Evolutionary conservation across 1,284 basidiomycete species (phyloP).

Genomic region (Cutaneotrichosporon spelunceum): DNA sequence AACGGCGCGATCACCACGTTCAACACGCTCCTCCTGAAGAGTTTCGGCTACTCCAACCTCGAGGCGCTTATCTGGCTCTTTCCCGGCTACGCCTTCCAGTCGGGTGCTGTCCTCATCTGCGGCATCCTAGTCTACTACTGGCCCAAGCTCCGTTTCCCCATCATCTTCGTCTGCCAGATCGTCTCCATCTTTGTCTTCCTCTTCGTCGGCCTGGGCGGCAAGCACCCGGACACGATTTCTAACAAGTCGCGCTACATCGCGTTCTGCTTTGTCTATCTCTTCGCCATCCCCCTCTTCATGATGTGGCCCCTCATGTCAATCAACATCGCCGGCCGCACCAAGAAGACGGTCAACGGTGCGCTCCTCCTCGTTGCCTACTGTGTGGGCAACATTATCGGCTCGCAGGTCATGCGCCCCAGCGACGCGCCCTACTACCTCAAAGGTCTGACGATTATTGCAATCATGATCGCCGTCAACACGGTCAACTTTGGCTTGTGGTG

Average conservation of each 20-base stretch:
- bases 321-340: constrained; percentile 25
- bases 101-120: constrained; percentile 10
- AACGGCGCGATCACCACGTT: constrained; percentile 30
- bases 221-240: constrained; percentile 28
- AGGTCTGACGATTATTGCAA: constrained; percentile 23
- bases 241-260: constrained; percentile 6
- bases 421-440: constrained; percentile 27
- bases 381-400: constrained; percentile 32
- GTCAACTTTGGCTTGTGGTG: constrained; percentile 26
- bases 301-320: constrained; percentile 15
- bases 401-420: constrained; percentile 25
- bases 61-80: constrained; percentile 24
- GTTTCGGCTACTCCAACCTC: constrained; percentile 32
- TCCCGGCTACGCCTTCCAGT: constrained; percentile 27
- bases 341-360: constrained; percentile 26
- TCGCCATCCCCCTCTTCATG: constrained; percentile 25
- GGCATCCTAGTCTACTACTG: constrained; percentile 17
- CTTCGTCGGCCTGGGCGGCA: constrained; percentile 23
- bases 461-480: constrained; percentile 16
- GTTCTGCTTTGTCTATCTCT: constrained; percentile 10
- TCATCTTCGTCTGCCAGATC: constrained; percentile 23
- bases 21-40: constrained; percentile 15
- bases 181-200: constrained; percentile 26
- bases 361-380: constrained; percentile 29
- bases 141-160: constrained; percentile 26